These are phyloP conservation scores for Quercus dentata DNA, from an alignment of 306 rosid species.

Conservation along the genomic window DNA sequence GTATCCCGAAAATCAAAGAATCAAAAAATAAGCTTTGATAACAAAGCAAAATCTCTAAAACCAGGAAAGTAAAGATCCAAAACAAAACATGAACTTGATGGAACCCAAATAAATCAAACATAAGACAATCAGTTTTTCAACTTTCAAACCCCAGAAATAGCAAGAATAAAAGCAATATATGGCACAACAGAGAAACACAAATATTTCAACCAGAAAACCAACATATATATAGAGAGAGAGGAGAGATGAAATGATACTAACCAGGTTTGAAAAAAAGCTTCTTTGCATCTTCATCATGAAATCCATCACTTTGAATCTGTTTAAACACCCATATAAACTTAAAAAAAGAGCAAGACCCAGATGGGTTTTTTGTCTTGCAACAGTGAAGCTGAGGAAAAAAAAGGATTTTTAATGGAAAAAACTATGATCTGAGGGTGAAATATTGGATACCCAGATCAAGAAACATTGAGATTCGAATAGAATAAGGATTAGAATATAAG, in stretches of 20 bases:
- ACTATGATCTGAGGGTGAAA: conserved; percentile 39
- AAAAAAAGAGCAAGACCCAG: conserved; percentile 31
- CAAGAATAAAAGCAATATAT: conserved; percentile 11
- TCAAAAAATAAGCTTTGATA: conserved; percentile 11
- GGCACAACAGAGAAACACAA: conserved; percentile 3
- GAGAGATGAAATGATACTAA: conserved; percentile 29
- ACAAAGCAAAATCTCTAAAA: background rate
- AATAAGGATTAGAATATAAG: conserved; percentile 22
- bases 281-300: conserved; percentile 33
- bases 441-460: conserved; percentile 36
- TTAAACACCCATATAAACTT: conserved; percentile 29
- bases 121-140: conserved; percentile 8
- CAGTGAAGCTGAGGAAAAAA: conserved; percentile 17
- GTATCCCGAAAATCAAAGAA: conserved; percentile 15
- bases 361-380: conserved; percentile 35
- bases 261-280: conserved; percentile 37
- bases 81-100: conserved; percentile 22
- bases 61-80: conserved; percentile 38
- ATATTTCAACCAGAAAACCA: conserved; percentile 23
- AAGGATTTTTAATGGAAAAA: conserved; percentile 12
- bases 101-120: conserved; percentile 15
- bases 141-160: conserved; percentile 26
- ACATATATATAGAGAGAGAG: background rate
- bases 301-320: conserved; percentile 41
- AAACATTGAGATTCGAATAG: conserved; percentile 39